These are phyloP conservation scores for Trichosporon asahii DNA, from an alignment of 1,284 basidiomycete species.

Conservation along the genomic window DNA sequence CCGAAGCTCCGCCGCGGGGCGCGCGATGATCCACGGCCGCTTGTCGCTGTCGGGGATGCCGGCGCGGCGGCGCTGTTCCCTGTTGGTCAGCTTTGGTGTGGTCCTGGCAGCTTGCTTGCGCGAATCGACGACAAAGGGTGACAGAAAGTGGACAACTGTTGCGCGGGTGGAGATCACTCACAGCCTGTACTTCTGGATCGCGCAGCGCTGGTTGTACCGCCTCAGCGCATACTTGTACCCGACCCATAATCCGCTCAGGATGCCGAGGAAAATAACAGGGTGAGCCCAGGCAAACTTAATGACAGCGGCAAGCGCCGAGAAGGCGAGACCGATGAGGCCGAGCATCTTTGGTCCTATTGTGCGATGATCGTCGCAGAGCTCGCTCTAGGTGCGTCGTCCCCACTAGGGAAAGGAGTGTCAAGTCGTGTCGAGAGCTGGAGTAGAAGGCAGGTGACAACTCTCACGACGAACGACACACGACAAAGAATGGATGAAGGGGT, in stretches of 20 bases:
- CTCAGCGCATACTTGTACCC: slow-evolving; percentile 2
- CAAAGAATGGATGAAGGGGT: neutral
- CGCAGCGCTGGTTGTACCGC: neutral
- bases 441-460: neutral
- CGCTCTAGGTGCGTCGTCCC: too few relatives aligned
- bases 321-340: neutral
- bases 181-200: slow-evolving; percentile 14
- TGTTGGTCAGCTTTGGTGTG: neutral
- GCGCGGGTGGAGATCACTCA: neutral
- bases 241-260: slow-evolving; percentile 2
- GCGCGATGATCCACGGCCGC: slow-evolving; percentile 25
- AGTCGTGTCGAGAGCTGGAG: neutral
- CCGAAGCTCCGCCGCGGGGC: slow-evolving; percentile 23
- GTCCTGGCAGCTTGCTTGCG: neutral
- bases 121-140: neutral
- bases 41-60: slow-evolving; percentile 27
- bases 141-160: neutral
- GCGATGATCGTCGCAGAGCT: neutral
- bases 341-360: neutral
- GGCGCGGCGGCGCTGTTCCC: slow-evolving; percentile 25
- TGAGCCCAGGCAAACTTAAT: neutral
- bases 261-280: slow-evolving; percentile 7
- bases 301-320: neutral
- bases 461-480: neutral
- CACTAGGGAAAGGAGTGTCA: too few relatives aligned